These are phyloP conservation scores for Populus hybrid DNA, from an alignment of 441 rosid genomes.

Conservation along the genomic window DNA sequence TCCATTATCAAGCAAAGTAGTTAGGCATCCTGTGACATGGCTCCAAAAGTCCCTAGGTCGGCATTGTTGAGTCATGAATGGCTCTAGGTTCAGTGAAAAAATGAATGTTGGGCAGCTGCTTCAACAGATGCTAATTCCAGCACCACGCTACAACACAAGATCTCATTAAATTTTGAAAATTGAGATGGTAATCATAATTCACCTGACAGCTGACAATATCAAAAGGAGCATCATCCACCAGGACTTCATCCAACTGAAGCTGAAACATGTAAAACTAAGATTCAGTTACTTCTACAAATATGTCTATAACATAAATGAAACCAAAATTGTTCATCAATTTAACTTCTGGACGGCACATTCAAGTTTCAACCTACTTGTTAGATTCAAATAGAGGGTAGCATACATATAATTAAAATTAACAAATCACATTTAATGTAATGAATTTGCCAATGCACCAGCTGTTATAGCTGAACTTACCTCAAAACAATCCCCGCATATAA, in stretches of 20 bases:
- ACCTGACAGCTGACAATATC: constrained; percentile 99
- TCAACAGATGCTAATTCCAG: too few relatives aligned
- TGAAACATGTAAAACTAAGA: constrained; percentile 34
- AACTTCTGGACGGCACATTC: neutral
- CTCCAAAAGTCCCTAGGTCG: too few relatives aligned
- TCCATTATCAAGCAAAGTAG: too few relatives aligned
- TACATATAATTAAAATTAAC: neutral
- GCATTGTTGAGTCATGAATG: too few relatives aligned
- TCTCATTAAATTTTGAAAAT: too few relatives aligned
- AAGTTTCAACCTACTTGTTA: neutral
- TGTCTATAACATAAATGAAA: neutral
- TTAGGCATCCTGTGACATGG: too few relatives aligned
- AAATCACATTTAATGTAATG: neutral
- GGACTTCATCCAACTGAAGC: constrained; percentile 74
- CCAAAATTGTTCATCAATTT: neutral
- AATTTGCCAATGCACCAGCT: neutral
- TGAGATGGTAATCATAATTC: constrained; percentile 2
- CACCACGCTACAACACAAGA: too few relatives aligned
- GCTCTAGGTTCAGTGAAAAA: too few relatives aligned
- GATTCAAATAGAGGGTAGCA: neutral
- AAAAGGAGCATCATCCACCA: constrained; percentile 91
- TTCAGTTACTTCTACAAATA: neutral
- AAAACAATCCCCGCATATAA: constrained; percentile 90
- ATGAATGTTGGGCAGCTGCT: too few relatives aligned
- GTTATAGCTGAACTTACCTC: constrained; percentile 51